A percentile compares a stretch with the other conserved stretches of the same genome.
phyloP scores from a whole-genome alignment of 148 eudicot species.

The Persicaria maculosa region DNA sequence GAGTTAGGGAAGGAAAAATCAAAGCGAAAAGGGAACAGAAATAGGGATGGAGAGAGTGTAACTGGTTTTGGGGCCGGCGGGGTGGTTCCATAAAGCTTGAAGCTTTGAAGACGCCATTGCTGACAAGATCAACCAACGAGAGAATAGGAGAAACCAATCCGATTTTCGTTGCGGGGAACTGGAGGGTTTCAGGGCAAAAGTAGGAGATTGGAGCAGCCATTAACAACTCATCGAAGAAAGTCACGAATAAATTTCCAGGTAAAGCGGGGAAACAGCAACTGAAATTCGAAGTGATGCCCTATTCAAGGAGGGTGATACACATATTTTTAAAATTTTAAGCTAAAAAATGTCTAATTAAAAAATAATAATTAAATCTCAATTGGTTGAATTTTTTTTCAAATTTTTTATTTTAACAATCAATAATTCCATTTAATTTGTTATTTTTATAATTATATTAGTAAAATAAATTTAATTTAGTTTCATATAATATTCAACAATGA shows the following conservation, averaged over 20 bases:
- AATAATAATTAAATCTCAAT: no score
- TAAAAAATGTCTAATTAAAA: no score
- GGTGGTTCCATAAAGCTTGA: conserved; percentile 49
- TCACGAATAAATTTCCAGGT: neutral
- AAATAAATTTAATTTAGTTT: no score
- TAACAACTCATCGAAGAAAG: neutral
- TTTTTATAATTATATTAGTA: no score
- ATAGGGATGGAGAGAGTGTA: neutral
- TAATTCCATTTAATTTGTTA: no score
- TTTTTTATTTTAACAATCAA: no score
- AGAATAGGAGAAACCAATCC: neutral
- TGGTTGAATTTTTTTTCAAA: no score
- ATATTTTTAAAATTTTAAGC: no score
- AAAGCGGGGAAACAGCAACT: neutral
- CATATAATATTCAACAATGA: no score
- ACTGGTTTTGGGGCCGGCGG: conserved; percentile 59
- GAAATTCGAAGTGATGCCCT: neutral
- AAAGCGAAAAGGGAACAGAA: neutral
- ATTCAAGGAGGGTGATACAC: neutral
- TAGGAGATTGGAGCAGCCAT: neutral
- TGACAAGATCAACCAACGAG: neutral
- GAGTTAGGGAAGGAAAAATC: neutral
- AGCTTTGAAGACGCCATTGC: conserved; percentile 38
- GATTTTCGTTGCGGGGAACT: neutral
- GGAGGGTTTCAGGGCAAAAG: neutral